Percentiles rank a stretch among this genome's conserved stretches.
Evolutionary conservation across 2,329 filamentous ascomycete species (phyloP).

Genomic region (Cladosporium sphaerospermum): DNA sequence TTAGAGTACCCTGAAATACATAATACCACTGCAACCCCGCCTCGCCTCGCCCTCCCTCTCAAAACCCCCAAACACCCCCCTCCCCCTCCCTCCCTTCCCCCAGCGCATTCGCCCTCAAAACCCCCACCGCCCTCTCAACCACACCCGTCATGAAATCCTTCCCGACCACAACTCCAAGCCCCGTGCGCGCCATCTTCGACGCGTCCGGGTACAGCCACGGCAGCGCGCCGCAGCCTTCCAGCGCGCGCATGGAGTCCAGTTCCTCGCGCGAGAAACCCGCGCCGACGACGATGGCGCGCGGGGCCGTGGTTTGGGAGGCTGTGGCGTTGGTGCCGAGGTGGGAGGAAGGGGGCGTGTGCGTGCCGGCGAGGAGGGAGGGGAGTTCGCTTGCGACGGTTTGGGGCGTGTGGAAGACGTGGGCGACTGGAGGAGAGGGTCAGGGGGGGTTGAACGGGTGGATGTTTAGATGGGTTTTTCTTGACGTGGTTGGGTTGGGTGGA

Average conservation of each 20-base stretch:
- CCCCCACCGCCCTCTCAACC: constrained; percentile 13
- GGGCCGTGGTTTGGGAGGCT: constrained; percentile 11
- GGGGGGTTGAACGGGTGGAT: neutral
- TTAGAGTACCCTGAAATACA: too few relatives aligned
- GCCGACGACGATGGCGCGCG: constrained; percentile 21
- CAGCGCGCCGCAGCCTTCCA: constrained; percentile 14
- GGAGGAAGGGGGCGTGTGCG: constrained; percentile 17
- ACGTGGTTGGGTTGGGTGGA: neutral
- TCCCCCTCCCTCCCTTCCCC: constrained; percentile 14
- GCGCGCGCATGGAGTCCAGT: constrained; percentile 16
- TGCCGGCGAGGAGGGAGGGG: constrained; percentile 15
- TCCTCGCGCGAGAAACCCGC: constrained; percentile 20
- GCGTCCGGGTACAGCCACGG: constrained; percentile 18
- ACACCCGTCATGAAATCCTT: constrained; percentile 16
- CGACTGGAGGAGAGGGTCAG: constrained; percentile 14
- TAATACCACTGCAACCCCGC: too few relatives aligned
- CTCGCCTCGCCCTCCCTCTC: neutral
- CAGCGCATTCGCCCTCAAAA: constrained; percentile 15
- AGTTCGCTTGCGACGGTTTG: constrained; percentile 17
- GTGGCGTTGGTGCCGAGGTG: constrained; percentile 18
- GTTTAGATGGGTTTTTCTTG: too few relatives aligned
- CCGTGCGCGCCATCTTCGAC: constrained; percentile 14
- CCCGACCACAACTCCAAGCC: constrained; percentile 12
- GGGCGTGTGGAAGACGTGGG: constrained; percentile 20
- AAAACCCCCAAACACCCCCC: constrained; percentile 10